phyloP scores from a whole-genome alignment of 1,284 basidiomycete species.

The Microbotryum intermedium region DNA sequence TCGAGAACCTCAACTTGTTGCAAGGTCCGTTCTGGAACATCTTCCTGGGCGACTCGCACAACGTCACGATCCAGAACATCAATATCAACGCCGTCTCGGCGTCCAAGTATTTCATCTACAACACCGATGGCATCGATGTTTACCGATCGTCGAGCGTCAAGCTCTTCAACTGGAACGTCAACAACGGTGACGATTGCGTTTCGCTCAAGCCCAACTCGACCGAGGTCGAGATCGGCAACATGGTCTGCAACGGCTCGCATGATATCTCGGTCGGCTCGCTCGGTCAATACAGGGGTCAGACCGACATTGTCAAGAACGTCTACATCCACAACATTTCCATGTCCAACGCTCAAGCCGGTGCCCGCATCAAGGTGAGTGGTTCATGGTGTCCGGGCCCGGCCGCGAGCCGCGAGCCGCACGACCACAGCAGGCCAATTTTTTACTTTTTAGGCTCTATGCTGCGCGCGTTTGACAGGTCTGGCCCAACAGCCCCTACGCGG shows the following conservation, averaged over 20 bases:
- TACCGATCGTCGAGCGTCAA: conserved; percentile 43
- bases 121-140: conserved; percentile 59
- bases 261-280: conserved; percentile 57
- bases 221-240: too few relatives aligned
- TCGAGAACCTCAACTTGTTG: conserved; percentile 42
- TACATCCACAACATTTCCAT: conserved; percentile 51
- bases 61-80: neutral
- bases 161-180: conserved; percentile 39
- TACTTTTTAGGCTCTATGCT: too few relatives aligned
- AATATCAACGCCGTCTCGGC: neutral
- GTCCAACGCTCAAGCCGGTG: conserved; percentile 55
- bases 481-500: conserved; percentile 31
- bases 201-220: conserved; percentile 44
- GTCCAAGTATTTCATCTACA: conserved; percentile 37
- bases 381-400: conserved; percentile 25
- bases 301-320: conserved; percentile 61
- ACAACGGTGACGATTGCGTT: conserved; percentile 55
- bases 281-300: conserved; percentile 50
- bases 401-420: too few relatives aligned
- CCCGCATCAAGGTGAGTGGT: conserved; percentile 59
- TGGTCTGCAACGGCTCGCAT: conserved; percentile 33
- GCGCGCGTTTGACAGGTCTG: conserved; percentile 33
- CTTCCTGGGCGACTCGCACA: neutral
- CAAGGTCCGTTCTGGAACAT: conserved; percentile 36
- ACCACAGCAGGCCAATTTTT: too few relatives aligned